Conservation (phyloP, 139 green algal genomes). For the Chlorella sp. region DNA sequence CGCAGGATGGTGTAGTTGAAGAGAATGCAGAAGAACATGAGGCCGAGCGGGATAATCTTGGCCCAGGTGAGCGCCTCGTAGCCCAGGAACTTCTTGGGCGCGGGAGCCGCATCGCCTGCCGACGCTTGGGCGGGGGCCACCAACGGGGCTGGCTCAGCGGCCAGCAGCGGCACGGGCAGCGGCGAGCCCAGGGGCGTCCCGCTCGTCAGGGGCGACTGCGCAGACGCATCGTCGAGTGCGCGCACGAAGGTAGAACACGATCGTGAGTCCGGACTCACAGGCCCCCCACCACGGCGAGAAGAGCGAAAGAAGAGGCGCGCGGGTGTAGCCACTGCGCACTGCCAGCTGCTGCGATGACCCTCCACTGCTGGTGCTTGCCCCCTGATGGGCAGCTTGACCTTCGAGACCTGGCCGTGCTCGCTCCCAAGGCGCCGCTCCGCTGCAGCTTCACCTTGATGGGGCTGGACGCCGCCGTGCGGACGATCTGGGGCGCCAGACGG, state of each 20-base stretch:
- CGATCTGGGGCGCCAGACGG: conserved; percentile 6
- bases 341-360: too few relatives aligned
- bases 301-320: not conserved
- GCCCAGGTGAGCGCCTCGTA: conserved; percentile 58
- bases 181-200: not conserved
- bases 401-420: too few relatives aligned
- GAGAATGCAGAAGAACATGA: conserved; percentile 99
- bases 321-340: too few relatives aligned
- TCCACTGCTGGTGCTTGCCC: too few relatives aligned
- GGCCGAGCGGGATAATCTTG: conserved; percentile 89
- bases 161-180: not conserved
- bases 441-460: conserved; percentile 5
- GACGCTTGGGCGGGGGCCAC: not conserved
- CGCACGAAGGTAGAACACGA: not conserved
- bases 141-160: not conserved
- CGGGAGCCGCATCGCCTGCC: not conserved
- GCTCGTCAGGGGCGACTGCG: conserved; percentile 5
- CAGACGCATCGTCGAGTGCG: too few relatives aligned
- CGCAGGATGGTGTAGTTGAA: conserved; percentile 99
- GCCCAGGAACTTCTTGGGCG: conserved; percentile 50
- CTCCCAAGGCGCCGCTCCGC: not conserved
- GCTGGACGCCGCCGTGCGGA: not conserved
- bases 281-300: not conserved
- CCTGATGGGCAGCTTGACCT: too few relatives aligned
- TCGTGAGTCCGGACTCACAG: not conserved